These are phyloP conservation scores for Dactylella cylindrospora DNA, from an alignment of 2,329 filamentous ascomycete genomes.

Conservation along the genomic window DNA sequence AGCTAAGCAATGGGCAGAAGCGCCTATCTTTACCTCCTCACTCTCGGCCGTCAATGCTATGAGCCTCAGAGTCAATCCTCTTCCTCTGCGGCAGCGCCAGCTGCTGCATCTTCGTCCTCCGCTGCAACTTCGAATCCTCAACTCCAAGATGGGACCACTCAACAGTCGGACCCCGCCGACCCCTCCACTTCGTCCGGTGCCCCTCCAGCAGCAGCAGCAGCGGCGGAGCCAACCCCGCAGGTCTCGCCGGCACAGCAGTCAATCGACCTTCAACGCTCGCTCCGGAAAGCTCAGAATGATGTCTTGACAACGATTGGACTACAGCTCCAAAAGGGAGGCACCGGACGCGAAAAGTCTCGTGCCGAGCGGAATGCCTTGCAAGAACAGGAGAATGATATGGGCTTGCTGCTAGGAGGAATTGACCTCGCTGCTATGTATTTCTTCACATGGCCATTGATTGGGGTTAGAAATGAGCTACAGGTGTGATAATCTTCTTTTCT, in stretches of 20 bases:
- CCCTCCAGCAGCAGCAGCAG: neutral
- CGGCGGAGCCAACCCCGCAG: neutral
- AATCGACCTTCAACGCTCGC: constrained; percentile 46
- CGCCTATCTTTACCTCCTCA: constrained; percentile 43
- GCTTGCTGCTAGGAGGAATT: constrained; percentile 46
- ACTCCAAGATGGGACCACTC: too few relatives aligned
- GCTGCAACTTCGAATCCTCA: constrained; percentile 3
- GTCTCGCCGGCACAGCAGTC: constrained; percentile 42
- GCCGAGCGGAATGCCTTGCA: constrained; percentile 29
- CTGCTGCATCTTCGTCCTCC: neutral
- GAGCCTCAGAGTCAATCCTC: constrained; percentile 23
- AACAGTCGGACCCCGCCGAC: neutral
- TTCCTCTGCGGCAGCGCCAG: neutral
- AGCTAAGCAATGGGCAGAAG: constrained; percentile 43
- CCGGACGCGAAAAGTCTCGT: constrained; percentile 24
- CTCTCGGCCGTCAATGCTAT: constrained; percentile 37
- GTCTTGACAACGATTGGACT: constrained; percentile 49
- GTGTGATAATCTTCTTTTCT: constrained; percentile 17
- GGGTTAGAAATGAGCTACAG: constrained; percentile 48
- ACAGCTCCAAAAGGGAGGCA: constrained; percentile 39
- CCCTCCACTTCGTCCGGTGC: neutral
- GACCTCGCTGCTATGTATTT: constrained; percentile 48
- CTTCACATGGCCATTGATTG: constrained; percentile 48
- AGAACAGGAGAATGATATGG: constrained; percentile 48
- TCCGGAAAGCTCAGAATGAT: constrained; percentile 49